Conservation (phyloP, 257 asterid species). For the Leonotis leonurus region DNA sequence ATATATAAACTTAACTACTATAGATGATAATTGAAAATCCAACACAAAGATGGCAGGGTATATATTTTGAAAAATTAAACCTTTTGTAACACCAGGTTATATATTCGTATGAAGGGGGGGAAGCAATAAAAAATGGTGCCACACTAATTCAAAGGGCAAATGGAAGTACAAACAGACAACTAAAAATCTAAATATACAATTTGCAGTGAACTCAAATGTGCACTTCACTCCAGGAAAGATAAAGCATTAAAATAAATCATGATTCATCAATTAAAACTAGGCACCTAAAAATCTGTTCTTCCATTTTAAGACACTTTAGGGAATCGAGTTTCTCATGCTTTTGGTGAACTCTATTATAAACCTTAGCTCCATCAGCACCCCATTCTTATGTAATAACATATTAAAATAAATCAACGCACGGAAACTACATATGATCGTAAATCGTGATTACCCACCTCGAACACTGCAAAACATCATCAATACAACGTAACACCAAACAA, state of each 20-base stretch:
- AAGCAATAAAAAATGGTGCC: not conserved
- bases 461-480: slow-evolving; percentile 11
- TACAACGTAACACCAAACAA: slow-evolving; percentile 19
- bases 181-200: not conserved
- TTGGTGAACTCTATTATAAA: not conserved
- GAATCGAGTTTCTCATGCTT: not conserved
- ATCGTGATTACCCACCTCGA: slow-evolving; percentile 12
- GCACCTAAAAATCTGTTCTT: not conserved
- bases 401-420: not conserved
- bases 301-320: not conserved
- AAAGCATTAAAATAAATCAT: not conserved
- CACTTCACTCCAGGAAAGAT: not conserved
- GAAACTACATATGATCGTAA: slow-evolving; percentile 3
- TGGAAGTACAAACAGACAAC: not conserved
- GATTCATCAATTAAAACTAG: not conserved
- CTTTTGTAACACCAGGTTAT: not conserved
- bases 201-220: not conserved
- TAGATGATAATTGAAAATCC: too few species aligned
- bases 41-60: too few species aligned
- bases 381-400: not conserved
- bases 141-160: not conserved
- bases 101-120: not conserved
- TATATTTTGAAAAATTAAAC: too few species aligned
- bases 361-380: slow-evolving; percentile 6
- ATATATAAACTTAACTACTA: too few species aligned